phyloP scores from a whole-genome alignment of 805 yeast genomes.

The Schizosaccharomyces lindneri region DNA sequence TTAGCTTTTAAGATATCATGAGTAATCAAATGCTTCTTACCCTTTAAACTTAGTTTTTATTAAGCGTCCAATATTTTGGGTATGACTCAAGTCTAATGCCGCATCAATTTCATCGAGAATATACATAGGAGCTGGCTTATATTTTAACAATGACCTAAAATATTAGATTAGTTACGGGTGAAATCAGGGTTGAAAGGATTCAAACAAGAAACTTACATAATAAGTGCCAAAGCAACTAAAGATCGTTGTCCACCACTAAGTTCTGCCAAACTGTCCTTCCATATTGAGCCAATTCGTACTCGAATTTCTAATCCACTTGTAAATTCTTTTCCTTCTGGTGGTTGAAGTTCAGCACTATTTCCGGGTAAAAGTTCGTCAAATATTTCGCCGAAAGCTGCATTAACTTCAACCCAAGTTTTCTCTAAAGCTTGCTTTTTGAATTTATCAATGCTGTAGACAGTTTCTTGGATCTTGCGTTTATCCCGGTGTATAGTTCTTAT shows the following conservation, averaged over 20 bases:
- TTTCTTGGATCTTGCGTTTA: slow-evolving; percentile 68
- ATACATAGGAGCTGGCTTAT: slow-evolving; percentile 96
- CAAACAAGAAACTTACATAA: background rate
- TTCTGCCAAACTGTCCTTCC: slow-evolving; percentile 91
- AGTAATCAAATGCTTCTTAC: background rate
- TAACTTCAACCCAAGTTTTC: slow-evolving; percentile 67
- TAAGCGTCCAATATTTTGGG: slow-evolving; percentile 90
- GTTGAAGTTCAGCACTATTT: slow-evolving; percentile 70
- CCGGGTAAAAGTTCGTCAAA: slow-evolving; percentile 75
- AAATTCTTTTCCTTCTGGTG: slow-evolving; percentile 55
- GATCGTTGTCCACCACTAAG: slow-evolving; percentile 82
- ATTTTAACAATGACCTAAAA: slow-evolving; percentile 55
- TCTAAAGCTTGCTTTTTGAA: slow-evolving; percentile 64
- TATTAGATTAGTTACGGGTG: background rate
- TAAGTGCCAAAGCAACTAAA: slow-evolving; percentile 1
- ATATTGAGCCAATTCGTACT: slow-evolving; percentile 70
- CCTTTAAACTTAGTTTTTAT: slow-evolving; percentile 88
- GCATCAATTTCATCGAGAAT: slow-evolving; percentile 96
- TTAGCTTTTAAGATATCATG: background rate
- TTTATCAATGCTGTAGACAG: slow-evolving; percentile 58
- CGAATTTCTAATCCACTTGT: slow-evolving; percentile 77
- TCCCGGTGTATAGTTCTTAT: slow-evolving; percentile 71
- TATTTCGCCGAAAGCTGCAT: slow-evolving; percentile 69
- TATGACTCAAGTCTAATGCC: slow-evolving; percentile 85
- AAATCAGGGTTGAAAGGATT: too few relatives aligned